Percentiles rank a stretch among this genome's conserved stretches.
phyloP scores from a whole-genome alignment of 2,329 filamentous ascomycete species.

The Fusarium falciforme region DNA sequence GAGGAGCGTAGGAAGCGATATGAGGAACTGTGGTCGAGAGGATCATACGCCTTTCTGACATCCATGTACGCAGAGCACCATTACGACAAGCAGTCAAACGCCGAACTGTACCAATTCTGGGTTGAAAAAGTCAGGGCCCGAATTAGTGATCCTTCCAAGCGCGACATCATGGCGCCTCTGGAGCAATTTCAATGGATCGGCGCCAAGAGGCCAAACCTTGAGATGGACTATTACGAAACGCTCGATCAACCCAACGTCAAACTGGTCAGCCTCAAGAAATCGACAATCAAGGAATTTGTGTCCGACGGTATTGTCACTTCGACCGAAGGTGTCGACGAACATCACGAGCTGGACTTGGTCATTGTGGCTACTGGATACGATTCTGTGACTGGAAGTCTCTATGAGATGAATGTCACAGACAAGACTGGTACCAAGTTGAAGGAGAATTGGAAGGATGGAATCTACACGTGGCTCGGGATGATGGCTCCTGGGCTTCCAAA shows the following conservation, averaged over 20 bases:
- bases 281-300: slow-evolving; percentile 54
- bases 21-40: slow-evolving; percentile 14
- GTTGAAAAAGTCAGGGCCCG: slow-evolving; percentile 54
- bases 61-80: slow-evolving; percentile 19
- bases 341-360: slow-evolving; percentile 38
- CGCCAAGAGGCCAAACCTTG: slow-evolving; percentile 58
- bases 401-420: slow-evolving; percentile 36
- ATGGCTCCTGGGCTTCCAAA: slow-evolving; percentile 36
- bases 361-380: slow-evolving; percentile 39
- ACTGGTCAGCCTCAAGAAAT: slow-evolving; percentile 57
- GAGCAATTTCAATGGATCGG: slow-evolving; percentile 59
- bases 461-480: slow-evolving; percentile 38
- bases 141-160: slow-evolving; percentile 57
- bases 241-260: slow-evolving; percentile 59
- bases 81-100: slow-evolving; percentile 18
- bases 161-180: slow-evolving; percentile 59
- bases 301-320: slow-evolving; percentile 53
- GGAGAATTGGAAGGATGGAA: slow-evolving; percentile 26
- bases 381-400: slow-evolving; percentile 33
- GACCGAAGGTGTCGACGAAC: slow-evolving; percentile 43
- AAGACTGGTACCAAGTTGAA: slow-evolving; percentile 21
- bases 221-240: slow-evolving; percentile 62
- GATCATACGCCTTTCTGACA: slow-evolving; percentile 17
- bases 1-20: not conserved
- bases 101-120: slow-evolving; percentile 59